These are phyloP conservation scores for Nemania diffusa DNA, from an alignment of 2,329 filamentous ascomycete genomes.

Conservation along the genomic window DNA sequence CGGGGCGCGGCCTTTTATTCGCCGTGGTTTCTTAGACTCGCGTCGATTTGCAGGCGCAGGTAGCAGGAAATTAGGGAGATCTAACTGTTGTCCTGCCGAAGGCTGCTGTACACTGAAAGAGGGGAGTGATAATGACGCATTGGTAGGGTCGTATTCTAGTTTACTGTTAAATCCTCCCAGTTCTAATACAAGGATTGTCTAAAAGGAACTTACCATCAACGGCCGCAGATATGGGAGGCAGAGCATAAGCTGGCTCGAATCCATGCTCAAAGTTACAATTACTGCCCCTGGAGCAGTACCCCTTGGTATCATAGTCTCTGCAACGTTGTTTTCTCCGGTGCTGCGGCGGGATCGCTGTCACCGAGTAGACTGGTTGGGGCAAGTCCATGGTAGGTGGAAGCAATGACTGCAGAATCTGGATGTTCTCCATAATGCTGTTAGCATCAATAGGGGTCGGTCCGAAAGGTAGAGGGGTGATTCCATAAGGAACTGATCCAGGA, in stretches of 20 bases:
- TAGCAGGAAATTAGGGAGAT: slow-evolving; percentile 32
- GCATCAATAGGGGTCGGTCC: slow-evolving; percentile 63
- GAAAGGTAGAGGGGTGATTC: slow-evolving; percentile 42
- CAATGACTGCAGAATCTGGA: slow-evolving; percentile 71
- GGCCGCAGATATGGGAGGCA: slow-evolving; percentile 46
- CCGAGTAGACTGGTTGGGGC: slow-evolving; percentile 49
- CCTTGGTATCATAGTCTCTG: slow-evolving; percentile 77
- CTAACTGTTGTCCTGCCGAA: slow-evolving; percentile 32
- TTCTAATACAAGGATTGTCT: neutral
- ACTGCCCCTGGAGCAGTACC: slow-evolving; percentile 74
- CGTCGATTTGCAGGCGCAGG: slow-evolving; percentile 43
- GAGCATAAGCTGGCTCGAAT: slow-evolving; percentile 58
- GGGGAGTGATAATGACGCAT: slow-evolving; percentile 53
- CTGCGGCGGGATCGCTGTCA: slow-evolving; percentile 35
- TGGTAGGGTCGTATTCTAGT: slow-evolving; percentile 68
- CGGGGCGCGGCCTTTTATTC: slow-evolving; percentile 59
- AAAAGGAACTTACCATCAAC: slow-evolving; percentile 49
- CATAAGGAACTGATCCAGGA: slow-evolving; percentile 35
- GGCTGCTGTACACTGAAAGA: slow-evolving; percentile 33
- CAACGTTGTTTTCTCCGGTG: slow-evolving; percentile 63
- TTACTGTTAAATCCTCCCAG: slow-evolving; percentile 29
- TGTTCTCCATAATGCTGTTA: slow-evolving; percentile 68
- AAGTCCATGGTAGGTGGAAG: slow-evolving; percentile 56
- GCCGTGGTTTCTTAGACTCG: slow-evolving; percentile 52
- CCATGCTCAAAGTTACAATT: slow-evolving; percentile 77